Evolutionary conservation across 257 asterid species (phyloP), one percentile per base, ranked within the genome.

Genomic region (Petunia axillaris): DNA sequence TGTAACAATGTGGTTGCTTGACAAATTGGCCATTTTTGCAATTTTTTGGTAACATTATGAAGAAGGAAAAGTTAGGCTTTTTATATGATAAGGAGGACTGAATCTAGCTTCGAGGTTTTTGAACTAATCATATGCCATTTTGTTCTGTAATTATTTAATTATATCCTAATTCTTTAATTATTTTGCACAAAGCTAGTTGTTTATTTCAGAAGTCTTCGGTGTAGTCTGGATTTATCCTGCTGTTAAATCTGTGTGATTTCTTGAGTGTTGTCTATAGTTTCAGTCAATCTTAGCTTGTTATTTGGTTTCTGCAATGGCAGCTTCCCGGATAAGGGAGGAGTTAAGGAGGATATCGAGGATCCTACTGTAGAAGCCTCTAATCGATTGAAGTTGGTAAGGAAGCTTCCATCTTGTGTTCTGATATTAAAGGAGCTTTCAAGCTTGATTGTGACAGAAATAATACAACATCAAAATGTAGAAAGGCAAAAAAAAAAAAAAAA

Each of bases 331-430:
- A 89, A 80, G 83, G 81, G 86, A 79, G 89, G 79, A 74, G 36
- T 65, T 14, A 86, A 85, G 79, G 97, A 89, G 81, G 86, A 85
- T 70, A 85, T 65, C 68, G 43, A 36, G 79, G 86, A 71, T 82
- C 86, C 79, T 68, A 83, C 88, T 15, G 74, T 84, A 36, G 93
- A 85, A 81, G 86, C 86, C 25, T 85, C 89, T 82, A 75, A 63
- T 77, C 87, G 53, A 57, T 84, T 79, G 58, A 91, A 91, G 78
- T 58, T 81, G 97, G 98, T 94, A 82, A 89, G 90, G 35, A 76
- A 3, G n/a, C 77, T 63, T 80, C 79, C 58, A 14, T 76, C 59
- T 41, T 85, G 67, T 48, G 58, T 79, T 52, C 76, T 59, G 80
- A 74, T 80, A 67, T 75, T 79, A 40, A 25, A 66, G 78, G 40